Conservation (phyloP, 495 filamentous ascomycete genomes). For the Niebla homalea region DNA sequence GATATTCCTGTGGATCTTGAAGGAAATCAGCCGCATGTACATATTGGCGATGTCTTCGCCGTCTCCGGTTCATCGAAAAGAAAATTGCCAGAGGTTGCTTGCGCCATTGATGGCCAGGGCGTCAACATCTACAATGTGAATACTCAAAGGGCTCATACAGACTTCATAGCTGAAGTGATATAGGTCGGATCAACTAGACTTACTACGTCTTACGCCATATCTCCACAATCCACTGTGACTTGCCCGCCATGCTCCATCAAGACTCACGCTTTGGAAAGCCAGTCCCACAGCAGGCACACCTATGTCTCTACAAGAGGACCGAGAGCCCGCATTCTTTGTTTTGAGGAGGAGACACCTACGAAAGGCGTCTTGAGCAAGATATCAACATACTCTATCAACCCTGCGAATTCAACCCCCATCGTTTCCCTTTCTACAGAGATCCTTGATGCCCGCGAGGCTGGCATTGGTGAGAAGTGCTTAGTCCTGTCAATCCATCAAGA, state of each 20-base stretch:
- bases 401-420: slow-evolving; percentile 22
- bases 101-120: slow-evolving; percentile 81
- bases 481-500: slow-evolving; percentile 36
- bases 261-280: slow-evolving; percentile 32
- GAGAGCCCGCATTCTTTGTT: slow-evolving; percentile 37
- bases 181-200: slow-evolving; percentile 73
- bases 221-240: slow-evolving; percentile 66
- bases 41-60: slow-evolving; percentile 57
- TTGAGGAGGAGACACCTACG: slow-evolving; percentile 29
- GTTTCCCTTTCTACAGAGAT: slow-evolving; percentile 22
- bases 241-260: slow-evolving; percentile 64
- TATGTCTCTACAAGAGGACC: slow-evolving; percentile 41
- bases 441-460: neutral
- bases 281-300: slow-evolving; percentile 52
- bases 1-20: slow-evolving; percentile 53
- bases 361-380: slow-evolving; percentile 12
- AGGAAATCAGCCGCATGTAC: slow-evolving; percentile 43
- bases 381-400: slow-evolving; percentile 1
- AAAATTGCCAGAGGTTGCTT: slow-evolving; percentile 73
- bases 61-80: slow-evolving; percentile 61
- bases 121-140: slow-evolving; percentile 84
- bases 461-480: slow-evolving; percentile 18
- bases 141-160: slow-evolving; percentile 10
- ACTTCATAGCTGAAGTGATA: neutral
- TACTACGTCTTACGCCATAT: slow-evolving; percentile 72